phyloP scores from a whole-genome alignment of 805 yeast species.

The Priceomyces fermenticarens region DNA sequence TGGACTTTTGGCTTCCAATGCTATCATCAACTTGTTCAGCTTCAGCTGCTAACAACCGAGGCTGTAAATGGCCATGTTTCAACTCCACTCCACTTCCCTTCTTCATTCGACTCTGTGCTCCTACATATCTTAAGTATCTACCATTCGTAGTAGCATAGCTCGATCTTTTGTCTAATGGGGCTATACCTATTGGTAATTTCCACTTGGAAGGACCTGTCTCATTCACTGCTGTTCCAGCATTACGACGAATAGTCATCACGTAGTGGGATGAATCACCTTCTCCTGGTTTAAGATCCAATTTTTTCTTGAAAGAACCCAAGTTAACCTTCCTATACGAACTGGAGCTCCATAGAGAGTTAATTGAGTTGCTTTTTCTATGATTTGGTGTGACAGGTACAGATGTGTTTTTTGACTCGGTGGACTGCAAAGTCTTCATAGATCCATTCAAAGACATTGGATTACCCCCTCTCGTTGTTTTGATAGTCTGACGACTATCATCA shows the following conservation, averaged over 20 bases:
- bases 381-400: background rate
- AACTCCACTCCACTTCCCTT: conserved; percentile 49
- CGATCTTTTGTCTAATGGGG: conserved; percentile 40
- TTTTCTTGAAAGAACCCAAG: conserved; percentile 34
- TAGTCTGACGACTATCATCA: conserved; percentile 5
- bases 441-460: conserved; percentile 2
- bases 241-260: conserved; percentile 41
- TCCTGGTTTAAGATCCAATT: conserved; percentile 38
- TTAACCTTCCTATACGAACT: conserved; percentile 34
- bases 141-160: conserved; percentile 21
- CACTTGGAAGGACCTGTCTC: conserved; percentile 45
- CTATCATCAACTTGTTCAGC: conserved; percentile 59
- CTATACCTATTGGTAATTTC: conserved; percentile 55
- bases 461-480: background rate
- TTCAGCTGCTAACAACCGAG: conserved; percentile 70
- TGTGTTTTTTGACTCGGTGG: conserved; percentile 2
- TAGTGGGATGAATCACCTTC: conserved; percentile 53
- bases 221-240: conserved; percentile 48
- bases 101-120: conserved; percentile 23
- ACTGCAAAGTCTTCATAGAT: conserved; percentile 2
- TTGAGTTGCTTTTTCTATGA: conserved; percentile 26
- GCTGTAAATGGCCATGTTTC: conserved; percentile 61
- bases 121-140: conserved; percentile 25
- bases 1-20: conserved; percentile 7
- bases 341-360: conserved; percentile 34